These are phyloP conservation scores for Apophysomyces ossiformis DNA, from an alignment of 371 early-diverging fungal species.

Conservation along the genomic window DNA sequence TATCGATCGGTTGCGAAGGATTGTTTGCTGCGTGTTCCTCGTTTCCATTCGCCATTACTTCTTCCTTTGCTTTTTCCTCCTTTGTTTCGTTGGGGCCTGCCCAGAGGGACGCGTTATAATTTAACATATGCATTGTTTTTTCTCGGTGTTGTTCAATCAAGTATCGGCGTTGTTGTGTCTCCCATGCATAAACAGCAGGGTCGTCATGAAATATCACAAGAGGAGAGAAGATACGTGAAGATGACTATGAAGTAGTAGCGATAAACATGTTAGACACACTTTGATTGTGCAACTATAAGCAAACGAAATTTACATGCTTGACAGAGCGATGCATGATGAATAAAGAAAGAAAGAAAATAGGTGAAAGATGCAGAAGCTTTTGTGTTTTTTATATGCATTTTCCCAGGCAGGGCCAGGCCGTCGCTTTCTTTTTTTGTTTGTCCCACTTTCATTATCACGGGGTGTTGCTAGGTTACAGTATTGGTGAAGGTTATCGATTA, in stretches of 20 bases:
- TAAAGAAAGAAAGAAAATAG: neutral
- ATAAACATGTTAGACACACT: neutral
- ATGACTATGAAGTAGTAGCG: neutral
- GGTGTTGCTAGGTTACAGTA: neutral
- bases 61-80: neutral
- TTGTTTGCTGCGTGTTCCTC: neutral
- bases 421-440: neutral
- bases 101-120: slow-evolving; percentile 4
- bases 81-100: neutral
- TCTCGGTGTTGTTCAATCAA: slow-evolving; percentile 4
- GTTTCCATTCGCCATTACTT: neutral
- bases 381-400: neutral
- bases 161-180: slow-evolving; percentile 2
- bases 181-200: slow-evolving; percentile 3
- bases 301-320: slow-evolving; percentile 1
- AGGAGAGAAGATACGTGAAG: slow-evolving; percentile 3
- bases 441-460: slow-evolving; percentile 3
- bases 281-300: neutral
- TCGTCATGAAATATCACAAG: slow-evolving; percentile 8
- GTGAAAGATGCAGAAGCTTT: neutral
- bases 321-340: slow-evolving; percentile 6
- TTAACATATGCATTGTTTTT: neutral
- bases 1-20: neutral
- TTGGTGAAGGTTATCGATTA: slow-evolving; percentile 8
- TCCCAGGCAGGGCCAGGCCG: slow-evolving; percentile 11